phyloP scores from a whole-genome alignment of 2,329 filamentous ascomycete species.

The Aspergillus unguis region DNA sequence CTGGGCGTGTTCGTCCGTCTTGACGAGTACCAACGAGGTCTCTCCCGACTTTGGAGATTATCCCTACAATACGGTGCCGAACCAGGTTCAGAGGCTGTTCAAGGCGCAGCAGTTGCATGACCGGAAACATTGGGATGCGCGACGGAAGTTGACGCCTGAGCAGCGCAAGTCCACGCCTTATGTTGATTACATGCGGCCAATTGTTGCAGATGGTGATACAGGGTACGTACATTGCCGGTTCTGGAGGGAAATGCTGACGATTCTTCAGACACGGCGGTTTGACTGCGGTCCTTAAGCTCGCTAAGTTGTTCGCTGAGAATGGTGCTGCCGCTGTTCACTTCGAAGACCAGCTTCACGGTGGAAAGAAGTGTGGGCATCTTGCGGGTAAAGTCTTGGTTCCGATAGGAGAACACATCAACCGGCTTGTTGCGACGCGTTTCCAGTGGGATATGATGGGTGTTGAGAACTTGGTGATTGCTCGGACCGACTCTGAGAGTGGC shows the following conservation, averaged over 20 bases:
- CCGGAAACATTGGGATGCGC: constrained; percentile 85
- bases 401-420: constrained; percentile 92
- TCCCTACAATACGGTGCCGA: constrained; percentile 97
- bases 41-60: constrained; percentile 98
- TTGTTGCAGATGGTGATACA: constrained; percentile 94
- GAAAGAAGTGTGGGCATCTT: constrained; percentile 96
- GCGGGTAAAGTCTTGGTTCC: constrained; percentile 95
- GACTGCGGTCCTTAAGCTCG: constrained; percentile 88
- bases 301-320: constrained; percentile 96
- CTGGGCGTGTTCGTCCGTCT: constrained; percentile 92
- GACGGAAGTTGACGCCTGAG: constrained; percentile 71
- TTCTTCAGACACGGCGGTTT: constrained; percentile 73
- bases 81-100: constrained; percentile 92
- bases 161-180: constrained; percentile 76
- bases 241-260: constrained; percentile 3
- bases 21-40: constrained; percentile 94
- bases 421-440: constrained; percentile 84
- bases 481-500: constrained; percentile 93
- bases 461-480: constrained; percentile 90
- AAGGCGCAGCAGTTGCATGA: constrained; percentile 98
- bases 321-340: constrained; percentile 96
- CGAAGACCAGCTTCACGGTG: constrained; percentile 94
- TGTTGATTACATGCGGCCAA: constrained; percentile 87
- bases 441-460: constrained; percentile 98
- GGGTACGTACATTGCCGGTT: constrained; percentile 47